phyloP scores from a whole-genome alignment of 2,329 filamentous ascomycete species.

The Alternaria arbusti region DNA sequence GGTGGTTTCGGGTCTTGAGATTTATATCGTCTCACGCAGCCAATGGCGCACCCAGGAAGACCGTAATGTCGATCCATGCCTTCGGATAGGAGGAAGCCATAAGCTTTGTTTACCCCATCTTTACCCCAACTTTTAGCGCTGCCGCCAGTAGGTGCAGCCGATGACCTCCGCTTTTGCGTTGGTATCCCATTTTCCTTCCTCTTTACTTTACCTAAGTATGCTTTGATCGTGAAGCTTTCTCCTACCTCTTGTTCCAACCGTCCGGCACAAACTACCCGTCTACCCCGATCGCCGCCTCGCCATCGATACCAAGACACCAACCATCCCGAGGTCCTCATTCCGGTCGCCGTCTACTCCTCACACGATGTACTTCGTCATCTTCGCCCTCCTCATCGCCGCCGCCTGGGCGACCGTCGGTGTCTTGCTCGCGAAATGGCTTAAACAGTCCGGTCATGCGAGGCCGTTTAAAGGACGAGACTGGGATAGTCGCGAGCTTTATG shows the following conservation, averaged over 20 bases:
- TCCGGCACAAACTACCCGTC: neutral
- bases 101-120: neutral
- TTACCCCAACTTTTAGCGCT: neutral
- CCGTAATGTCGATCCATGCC: neutral
- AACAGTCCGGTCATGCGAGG: slow-evolving; percentile 21
- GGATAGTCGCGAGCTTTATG: slow-evolving; percentile 9
- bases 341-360: too few species aligned
- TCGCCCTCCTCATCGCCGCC: slow-evolving; percentile 23
- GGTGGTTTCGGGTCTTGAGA: neutral
- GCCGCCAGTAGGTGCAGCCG: neutral
- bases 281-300: neutral
- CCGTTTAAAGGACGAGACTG: slow-evolving; percentile 18
- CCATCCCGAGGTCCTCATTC: too few species aligned
- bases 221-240: neutral
- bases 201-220: neutral
- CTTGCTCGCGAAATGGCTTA: slow-evolving; percentile 25
- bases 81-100: neutral
- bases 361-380: slow-evolving; percentile 17
- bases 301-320: too few species aligned
- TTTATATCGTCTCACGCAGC: neutral
- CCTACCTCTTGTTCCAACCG: neutral
- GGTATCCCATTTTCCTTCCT: neutral
- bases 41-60: neutral
- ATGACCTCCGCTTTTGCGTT: neutral
- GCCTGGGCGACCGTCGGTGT: slow-evolving; percentile 25